Percentiles rank a stretch among this genome's conserved stretches.
Conservation (phyloP, 768 basidiomycete genomes). For the Mrakia hoshinonis region DNA sequence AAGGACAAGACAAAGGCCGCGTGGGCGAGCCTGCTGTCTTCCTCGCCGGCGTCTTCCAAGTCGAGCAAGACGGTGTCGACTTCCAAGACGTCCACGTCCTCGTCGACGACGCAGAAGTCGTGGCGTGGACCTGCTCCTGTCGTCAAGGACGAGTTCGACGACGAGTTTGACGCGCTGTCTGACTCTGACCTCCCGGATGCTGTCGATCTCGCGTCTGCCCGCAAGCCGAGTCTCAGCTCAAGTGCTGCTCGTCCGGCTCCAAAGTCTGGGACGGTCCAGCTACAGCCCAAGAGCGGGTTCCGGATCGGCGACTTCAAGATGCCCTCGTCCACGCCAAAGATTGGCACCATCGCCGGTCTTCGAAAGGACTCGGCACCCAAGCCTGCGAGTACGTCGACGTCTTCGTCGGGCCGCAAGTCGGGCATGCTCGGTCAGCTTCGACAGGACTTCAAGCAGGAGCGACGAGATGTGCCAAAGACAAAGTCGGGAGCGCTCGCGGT, state of each 20-base stretch:
- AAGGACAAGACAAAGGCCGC: background rate
- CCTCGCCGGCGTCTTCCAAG: background rate
- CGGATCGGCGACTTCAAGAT: background rate
- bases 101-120: background rate
- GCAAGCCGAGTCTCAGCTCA: background rate
- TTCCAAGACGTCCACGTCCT: background rate
- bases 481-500: background rate
- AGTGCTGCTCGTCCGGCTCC: background rate
- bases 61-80: background rate
- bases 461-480: background rate
- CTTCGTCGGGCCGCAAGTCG: background rate
- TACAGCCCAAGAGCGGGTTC: background rate
- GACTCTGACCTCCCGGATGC: conserved; percentile 8
- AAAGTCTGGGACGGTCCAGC: background rate
- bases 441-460: conserved; percentile 4
- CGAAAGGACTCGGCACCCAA: background rate
- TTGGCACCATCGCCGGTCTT: conserved; percentile 12
- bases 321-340: background rate
- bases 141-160: conserved; percentile 17
- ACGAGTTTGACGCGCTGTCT: conserved; percentile 15
- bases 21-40: background rate
- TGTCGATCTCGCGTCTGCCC: background rate
- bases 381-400: background rate
- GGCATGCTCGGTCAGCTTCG: conserved; percentile 18
- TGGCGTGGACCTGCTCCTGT: background rate